Conservation (phyloP, 2,329 filamentous ascomycete genomes). For the Phialophora tarda region DNA sequence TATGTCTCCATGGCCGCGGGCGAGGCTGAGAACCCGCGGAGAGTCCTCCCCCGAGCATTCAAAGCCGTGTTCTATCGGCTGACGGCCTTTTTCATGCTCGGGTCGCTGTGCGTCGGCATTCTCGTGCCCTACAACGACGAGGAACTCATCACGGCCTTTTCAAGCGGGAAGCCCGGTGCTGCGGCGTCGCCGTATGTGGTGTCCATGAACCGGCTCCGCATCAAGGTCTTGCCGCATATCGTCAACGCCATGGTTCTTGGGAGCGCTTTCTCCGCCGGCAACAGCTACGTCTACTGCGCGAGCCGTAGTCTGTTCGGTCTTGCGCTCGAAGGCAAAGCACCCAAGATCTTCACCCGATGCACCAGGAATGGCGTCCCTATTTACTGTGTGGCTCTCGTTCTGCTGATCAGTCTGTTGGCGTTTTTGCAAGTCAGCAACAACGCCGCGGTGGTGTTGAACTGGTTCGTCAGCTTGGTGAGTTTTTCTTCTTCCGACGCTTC, state of each 20-base stretch:
- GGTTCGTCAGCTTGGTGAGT: conserved; percentile 69
- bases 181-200: conserved; percentile 70
- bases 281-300: conserved; percentile 71
- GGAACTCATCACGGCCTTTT: conserved; percentile 66
- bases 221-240: conserved; percentile 69
- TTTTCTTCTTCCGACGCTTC: conserved; percentile 6
- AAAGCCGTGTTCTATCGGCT: conserved; percentile 81
- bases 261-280: conserved; percentile 71
- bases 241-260: conserved; percentile 75
- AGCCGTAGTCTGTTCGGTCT: conserved; percentile 72
- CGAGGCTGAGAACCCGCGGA: conserved; percentile 72
- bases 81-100: conserved; percentile 75
- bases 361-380: conserved; percentile 72
- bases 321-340: conserved; percentile 71
- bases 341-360: conserved; percentile 65
- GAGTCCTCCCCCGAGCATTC: conserved; percentile 73
- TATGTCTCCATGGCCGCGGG: conserved; percentile 70
- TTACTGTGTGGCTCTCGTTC: conserved; percentile 70
- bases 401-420: conserved; percentile 71
- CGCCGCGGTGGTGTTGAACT: conserved; percentile 70
- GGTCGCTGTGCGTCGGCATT: conserved; percentile 73
- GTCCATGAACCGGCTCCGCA: conserved; percentile 70
- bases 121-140: conserved; percentile 72
- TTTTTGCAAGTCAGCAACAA: conserved; percentile 74
- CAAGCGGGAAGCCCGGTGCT: conserved; percentile 65